Conservation (phyloP, 2,329 filamentous ascomycete species). For the Trichothecium roseum region DNA sequence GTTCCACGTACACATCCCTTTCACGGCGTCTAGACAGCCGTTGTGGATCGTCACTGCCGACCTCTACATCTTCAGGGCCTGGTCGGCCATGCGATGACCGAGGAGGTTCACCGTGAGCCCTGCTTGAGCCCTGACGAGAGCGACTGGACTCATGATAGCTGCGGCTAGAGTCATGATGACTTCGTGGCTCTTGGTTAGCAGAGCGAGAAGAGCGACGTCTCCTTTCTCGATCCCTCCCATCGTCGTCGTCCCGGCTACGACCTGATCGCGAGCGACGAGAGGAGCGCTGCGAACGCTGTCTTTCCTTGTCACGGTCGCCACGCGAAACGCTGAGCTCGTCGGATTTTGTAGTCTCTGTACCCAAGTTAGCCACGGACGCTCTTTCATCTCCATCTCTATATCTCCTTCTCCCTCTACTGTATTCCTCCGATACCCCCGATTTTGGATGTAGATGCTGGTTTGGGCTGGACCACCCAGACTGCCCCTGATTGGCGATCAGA, state of each 20-base stretch:
- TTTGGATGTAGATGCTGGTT: slow-evolving; percentile 14
- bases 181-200: slow-evolving; percentile 7
- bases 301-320: slow-evolving; percentile 23
- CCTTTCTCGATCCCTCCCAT: slow-evolving; percentile 10
- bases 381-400: slow-evolving; percentile 21
- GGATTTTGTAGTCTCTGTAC: slow-evolving; percentile 38
- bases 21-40: slow-evolving; percentile 33
- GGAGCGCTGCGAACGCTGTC: slow-evolving; percentile 29
- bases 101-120: slow-evolving; percentile 8
- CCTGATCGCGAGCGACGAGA: slow-evolving; percentile 25
- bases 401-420: slow-evolving; percentile 19
- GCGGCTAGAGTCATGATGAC: too few species aligned
- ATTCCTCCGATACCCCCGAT: slow-evolving; percentile 7
- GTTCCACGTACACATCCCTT: slow-evolving; percentile 34
- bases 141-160: slow-evolving; percentile 6
- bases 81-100: too few species aligned
- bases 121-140: slow-evolving; percentile 4
- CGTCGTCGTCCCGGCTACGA: slow-evolving; percentile 8
- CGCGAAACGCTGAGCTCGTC: slow-evolving; percentile 22
- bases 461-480: slow-evolving; percentile 16
- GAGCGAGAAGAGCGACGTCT: slow-evolving; percentile 15
- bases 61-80: too few species aligned
- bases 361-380: slow-evolving; percentile 44
- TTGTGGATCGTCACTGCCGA: slow-evolving; percentile 13
- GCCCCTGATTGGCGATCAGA: slow-evolving; percentile 9